Base-by-base conservation (phyloP, 345 rosid genomes). In the Eutrema heterophyllum region DNA sequence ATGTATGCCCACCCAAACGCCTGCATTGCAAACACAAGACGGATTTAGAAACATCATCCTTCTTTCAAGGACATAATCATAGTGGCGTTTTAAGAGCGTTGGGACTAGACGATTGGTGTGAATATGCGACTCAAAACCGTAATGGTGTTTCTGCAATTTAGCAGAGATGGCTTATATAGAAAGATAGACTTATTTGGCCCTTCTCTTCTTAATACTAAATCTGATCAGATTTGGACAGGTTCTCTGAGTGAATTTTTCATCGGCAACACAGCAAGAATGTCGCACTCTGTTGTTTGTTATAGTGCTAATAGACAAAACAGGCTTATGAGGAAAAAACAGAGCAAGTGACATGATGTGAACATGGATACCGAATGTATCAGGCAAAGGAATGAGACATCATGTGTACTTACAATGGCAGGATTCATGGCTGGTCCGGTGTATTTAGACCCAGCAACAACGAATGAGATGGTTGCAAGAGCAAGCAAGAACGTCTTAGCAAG, bases 391-490 rank as follows among this genome's bases (percentile, higher is more conserved):
- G 24, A 21, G 35, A 49, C 4, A 71, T 26, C 2, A 18, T 6
- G 51, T 12, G 10, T 39, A 84, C 99, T 88, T 81, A 96, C 99
- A 84, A 86, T 86, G 73, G 96, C 99, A 26, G 99, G 99, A 78
- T 96, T 96, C 98, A 96, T 89, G 78, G 98, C 88, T 60, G 98
- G 98, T 32, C 99, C 99, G 0, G 99, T 92, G 79, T 89, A 96
- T 36, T 78, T 67, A 61, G 86, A 53, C 2, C 99, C 98, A 0
- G 90, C 43, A 45, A 88, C 73, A 67, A 96, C 82, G 70, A 96
- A 74, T 0, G 77, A 63, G n/a, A 92, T 82, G 38, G 96, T 95
- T 29, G 81, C 84, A 49, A 83, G 46, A 36, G 99, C 83, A 64
- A 96, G 84, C 79, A 92, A 50, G 89, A 85, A 90, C 1, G 86